Evolutionary conservation across 75 land plant genomes (phyloP), one percentile per base, ranked within the genome.

Genomic region (Cryptomeria japonica): DNA sequence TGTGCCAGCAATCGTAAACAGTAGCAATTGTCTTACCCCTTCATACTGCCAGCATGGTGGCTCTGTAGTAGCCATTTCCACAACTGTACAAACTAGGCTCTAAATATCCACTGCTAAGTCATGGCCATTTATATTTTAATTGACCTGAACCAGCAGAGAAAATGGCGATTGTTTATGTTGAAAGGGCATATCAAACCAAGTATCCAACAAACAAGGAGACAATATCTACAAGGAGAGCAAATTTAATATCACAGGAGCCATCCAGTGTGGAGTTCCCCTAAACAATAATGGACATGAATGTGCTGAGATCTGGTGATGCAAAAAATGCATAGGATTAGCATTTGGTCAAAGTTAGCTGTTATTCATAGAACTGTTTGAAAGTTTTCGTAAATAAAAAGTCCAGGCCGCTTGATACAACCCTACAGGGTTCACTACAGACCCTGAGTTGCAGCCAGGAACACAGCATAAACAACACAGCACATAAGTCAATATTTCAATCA

Each of bases 51-150:
- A 94, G 97, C 97, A 98, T 28, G 99, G 99, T 44, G 99, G 99
- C 87, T 96, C 96, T 51, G 96, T 93, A 58, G 99, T 97, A 78
- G 95, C 99, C 99, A 98, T 98, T 91, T 98, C 99, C 85, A 98
- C 84, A 86, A 98, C 90, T 53, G 99, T 98, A 88, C 99, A 97
- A 64, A 99, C 99, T 85, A 98, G 96, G 88, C 99, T 98, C 99
- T 99, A 98, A 31, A 98, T 96, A 89, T 98, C 99, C 58, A 96
- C 99, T 31, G 97, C 92, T 51, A 95, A 92, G 89, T 91, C 96
- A 89, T 97, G 95, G 28, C 99, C 98, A 89, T 88, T 93, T 80
- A 88, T 53, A 82, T 95, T 96, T 93, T 96, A 95, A 72, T 96
- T 95, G 87, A 97, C 97, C 97, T 97, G 91, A 51, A 34, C 46